Percentiles rank a stretch among this genome's conserved stretches.
These are phyloP conservation scores for Takashimella koratensis DNA, from an alignment of 1,284 basidiomycete species.

Conservation along the genomic window DNA sequence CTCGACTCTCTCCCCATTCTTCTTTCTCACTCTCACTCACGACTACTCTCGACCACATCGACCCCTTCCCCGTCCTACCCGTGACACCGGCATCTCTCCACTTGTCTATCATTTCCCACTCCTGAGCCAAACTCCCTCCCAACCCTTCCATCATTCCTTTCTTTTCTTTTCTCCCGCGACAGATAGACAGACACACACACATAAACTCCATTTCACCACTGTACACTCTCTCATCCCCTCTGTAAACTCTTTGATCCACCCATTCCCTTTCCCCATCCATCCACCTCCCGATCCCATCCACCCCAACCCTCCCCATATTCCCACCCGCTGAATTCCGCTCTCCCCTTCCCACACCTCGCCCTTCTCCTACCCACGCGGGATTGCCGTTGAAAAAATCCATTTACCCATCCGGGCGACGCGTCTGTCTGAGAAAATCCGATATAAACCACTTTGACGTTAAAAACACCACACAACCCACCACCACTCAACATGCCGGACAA, in stretches of 20 bases:
- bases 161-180: too few relatives aligned
- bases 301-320: neutral
- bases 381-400: too few relatives aligned
- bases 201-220: neutral
- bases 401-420: neutral
- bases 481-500: slow-evolving; percentile 5
- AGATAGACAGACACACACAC: too few relatives aligned
- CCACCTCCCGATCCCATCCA: neutral
- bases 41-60: too few relatives aligned
- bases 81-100: too few relatives aligned
- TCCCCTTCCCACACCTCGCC: neutral
- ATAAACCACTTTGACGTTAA: neutral
- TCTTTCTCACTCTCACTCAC: neutral
- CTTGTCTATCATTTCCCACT: neutral
- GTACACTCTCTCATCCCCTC: neutral
- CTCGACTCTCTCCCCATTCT: neutral
- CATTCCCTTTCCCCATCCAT: neutral
- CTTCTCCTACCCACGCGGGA: neutral
- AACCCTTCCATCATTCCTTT: too few relatives aligned
- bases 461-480: neutral
- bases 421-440: neutral
- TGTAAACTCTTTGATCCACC: neutral
- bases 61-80: too few relatives aligned
- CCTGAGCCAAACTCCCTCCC: neutral
- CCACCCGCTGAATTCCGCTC: neutral